Conservation (phyloP, 2,329 filamentous ascomycete species). For the Hyphodiscus sp. region DNA sequence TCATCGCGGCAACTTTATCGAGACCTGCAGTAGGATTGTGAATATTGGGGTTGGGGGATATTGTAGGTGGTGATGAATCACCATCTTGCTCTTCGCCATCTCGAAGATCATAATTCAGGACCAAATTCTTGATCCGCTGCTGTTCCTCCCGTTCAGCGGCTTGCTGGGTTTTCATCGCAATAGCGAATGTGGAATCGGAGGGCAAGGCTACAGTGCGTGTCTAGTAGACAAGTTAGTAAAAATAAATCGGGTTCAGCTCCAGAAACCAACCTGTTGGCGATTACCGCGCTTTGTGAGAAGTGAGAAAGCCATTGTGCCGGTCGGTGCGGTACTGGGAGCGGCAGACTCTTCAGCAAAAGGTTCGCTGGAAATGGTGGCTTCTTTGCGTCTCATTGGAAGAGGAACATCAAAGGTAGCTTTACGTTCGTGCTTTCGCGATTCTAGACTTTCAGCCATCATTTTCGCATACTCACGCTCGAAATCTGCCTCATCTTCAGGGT, state of each 20-base stretch:
- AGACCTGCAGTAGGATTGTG: slow-evolving; percentile 47
- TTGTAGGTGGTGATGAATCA: slow-evolving; percentile 46
- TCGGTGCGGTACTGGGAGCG: slow-evolving; percentile 29
- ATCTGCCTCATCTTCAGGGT: slow-evolving; percentile 91
- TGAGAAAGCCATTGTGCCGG: slow-evolving; percentile 88
- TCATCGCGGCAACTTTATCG: slow-evolving; percentile 42
- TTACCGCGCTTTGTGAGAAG: slow-evolving; percentile 94
- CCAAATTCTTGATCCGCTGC: slow-evolving; percentile 95
- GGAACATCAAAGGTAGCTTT: slow-evolving; percentile 96
- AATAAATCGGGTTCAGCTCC: not conserved
- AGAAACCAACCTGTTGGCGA: slow-evolving; percentile 72
- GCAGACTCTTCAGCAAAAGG: slow-evolving; percentile 35
- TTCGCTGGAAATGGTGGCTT: slow-evolving; percentile 31
- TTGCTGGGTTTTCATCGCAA: slow-evolving; percentile 94
- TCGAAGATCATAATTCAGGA: slow-evolving; percentile 90
- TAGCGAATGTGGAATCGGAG: slow-evolving; percentile 86
- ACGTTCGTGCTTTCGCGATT: slow-evolving; percentile 92
- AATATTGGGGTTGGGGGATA: slow-evolving; percentile 44
- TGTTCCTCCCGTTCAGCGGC: slow-evolving; percentile 94
- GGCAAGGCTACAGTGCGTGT: slow-evolving; percentile 86
- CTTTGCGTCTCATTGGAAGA: slow-evolving; percentile 74
- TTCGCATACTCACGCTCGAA: slow-evolving; percentile 98
- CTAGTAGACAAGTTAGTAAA: slow-evolving; percentile 36
- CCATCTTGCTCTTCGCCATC: slow-evolving; percentile 76
- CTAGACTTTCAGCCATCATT: slow-evolving; percentile 95